phyloP scores from a whole-genome alignment of 352 stramenopile species.

The Phytophthora pisi region DNA sequence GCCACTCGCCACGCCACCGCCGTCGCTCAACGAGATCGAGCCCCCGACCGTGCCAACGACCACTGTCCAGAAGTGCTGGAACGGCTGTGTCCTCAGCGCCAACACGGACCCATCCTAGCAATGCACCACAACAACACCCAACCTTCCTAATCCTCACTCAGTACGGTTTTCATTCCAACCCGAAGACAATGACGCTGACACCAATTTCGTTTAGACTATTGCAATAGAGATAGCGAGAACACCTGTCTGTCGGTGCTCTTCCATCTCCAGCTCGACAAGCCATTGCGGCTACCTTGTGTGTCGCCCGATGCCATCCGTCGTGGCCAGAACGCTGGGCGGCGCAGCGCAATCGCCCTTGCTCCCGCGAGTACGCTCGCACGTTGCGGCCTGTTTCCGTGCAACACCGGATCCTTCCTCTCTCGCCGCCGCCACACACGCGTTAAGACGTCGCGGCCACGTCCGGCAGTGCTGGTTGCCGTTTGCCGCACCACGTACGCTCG shows the following conservation, averaged over 20 bases:
- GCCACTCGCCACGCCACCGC: too few species aligned
- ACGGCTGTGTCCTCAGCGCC: too few species aligned
- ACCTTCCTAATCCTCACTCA: too few species aligned
- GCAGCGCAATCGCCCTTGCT: conserved; percentile 25
- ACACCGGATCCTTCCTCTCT: not conserved
- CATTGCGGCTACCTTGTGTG: too few species aligned
- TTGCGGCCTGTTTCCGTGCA: conserved; percentile 22
- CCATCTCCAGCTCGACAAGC: not conserved
- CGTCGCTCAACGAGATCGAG: too few species aligned
- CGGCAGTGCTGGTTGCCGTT: not conserved
- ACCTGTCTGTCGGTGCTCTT: not conserved
- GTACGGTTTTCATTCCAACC: too few species aligned
- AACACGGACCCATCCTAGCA: not conserved
- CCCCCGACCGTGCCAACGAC: not conserved
- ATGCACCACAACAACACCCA: too few species aligned
- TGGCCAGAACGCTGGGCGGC: not conserved
- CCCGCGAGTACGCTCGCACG: conserved; percentile 35
- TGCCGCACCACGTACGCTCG: not conserved
- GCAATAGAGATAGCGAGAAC: not conserved
- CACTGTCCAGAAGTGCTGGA: not conserved
- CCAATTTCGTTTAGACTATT: too few species aligned
- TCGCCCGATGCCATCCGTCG: too few species aligned
- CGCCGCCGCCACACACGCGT: not conserved
- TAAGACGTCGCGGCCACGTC: too few species aligned
- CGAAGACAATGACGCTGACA: too few species aligned